Percentiles rank a stretch among this genome's conserved stretches.
These are phyloP conservation scores for Pulveroboletus sp. DNA, from an alignment of 768 basidiomycete species.

Conservation along the genomic window DNA sequence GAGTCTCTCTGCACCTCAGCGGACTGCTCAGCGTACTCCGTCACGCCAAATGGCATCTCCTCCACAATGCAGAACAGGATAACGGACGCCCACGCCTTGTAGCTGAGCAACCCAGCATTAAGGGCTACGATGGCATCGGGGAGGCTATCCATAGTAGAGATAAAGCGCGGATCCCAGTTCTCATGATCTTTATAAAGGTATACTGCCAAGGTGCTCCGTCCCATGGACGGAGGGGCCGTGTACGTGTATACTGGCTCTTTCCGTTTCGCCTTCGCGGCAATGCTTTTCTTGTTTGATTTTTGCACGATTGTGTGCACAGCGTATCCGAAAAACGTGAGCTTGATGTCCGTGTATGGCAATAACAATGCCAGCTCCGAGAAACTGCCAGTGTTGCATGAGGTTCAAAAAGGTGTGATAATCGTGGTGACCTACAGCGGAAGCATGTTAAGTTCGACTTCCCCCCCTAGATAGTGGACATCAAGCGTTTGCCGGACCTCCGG, in stretches of 20 bases:
- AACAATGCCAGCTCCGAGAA: conserved; percentile 47
- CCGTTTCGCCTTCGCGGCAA: conserved; percentile 30
- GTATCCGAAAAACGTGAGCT: conserved; percentile 40
- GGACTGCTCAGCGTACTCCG: conserved; percentile 37
- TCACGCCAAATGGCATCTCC: conserved; percentile 31
- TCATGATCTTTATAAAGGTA: conserved; percentile 31
- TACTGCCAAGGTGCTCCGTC: conserved; percentile 38
- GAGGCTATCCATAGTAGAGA: conserved; percentile 11
- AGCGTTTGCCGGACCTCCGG: conserved; percentile 26
- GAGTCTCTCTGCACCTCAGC: conserved; percentile 30
- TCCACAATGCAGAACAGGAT: conserved; percentile 31
- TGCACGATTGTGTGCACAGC: conserved; percentile 31
- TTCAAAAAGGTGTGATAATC: background rate
- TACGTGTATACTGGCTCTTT: conserved; percentile 34
- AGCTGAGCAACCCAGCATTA: conserved; percentile 39
- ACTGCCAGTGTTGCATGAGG: conserved; percentile 21
- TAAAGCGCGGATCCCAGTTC: conserved; percentile 25
- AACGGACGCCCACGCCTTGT: conserved; percentile 36
- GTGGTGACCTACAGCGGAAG: conserved; percentile 36
- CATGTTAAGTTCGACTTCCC: conserved; percentile 39
- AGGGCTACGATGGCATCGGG: conserved; percentile 44
- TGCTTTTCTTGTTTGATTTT: conserved; percentile 29
- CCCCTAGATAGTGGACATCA: conserved; percentile 36
- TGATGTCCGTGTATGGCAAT: conserved; percentile 43
- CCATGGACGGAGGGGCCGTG: conserved; percentile 34